Evolutionary conservation across 495 filamentous ascomycete genomes (phyloP), one percentile per base, ranked within the genome.

Genomic region (Staphylotrichum longicolle): DNA sequence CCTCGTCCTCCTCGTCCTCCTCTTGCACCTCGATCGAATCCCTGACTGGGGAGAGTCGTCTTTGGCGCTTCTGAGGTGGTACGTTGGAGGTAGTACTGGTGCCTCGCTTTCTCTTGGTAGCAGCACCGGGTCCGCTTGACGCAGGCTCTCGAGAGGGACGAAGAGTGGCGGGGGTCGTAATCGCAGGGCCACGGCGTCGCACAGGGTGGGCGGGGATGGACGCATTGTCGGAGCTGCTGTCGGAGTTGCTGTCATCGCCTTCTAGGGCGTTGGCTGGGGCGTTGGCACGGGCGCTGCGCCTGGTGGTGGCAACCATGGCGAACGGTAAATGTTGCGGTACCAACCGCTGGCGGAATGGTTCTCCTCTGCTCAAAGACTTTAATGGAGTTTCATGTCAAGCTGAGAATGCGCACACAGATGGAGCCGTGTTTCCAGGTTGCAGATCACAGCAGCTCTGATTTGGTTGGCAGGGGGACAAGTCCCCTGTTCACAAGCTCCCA

Each of bases 281-380:
- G 5, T 9, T 5, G n/a, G 2, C 9, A 10, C 47, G 47, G 30
- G 37, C 57, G 35, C 58, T 3, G 32, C 58, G 40, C 32, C 58
- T 49, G 9, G 58, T 60, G 41, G 41, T 54, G 5, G 20, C 20
- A 27, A 54, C 49, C 58, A 60, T 60, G 32, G 32, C 41, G 35
- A 15, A 12, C n/a, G 47, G 15, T 33, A 20, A 27, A 27, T 27
- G 20, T 48, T 40, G 20, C 15, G 20, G 12, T 14, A 14, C 9
- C 7, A 33, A 33, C 35, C 45, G 32, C 5, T 6, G 20, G 20
- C 20, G 20, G 20, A 27, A 27, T 27, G 20, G 20, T 27, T 27
- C 20, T 27, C 20, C 20, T 27, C 1, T 27, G 20, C 20, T 27
- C 20, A 27, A 27, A 27, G 1, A 1, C 20, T 27, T 27, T 1